phyloP scores from a whole-genome alignment of 495 filamentous ascomycete genomes.

The Trichoderma reesei region DNA sequence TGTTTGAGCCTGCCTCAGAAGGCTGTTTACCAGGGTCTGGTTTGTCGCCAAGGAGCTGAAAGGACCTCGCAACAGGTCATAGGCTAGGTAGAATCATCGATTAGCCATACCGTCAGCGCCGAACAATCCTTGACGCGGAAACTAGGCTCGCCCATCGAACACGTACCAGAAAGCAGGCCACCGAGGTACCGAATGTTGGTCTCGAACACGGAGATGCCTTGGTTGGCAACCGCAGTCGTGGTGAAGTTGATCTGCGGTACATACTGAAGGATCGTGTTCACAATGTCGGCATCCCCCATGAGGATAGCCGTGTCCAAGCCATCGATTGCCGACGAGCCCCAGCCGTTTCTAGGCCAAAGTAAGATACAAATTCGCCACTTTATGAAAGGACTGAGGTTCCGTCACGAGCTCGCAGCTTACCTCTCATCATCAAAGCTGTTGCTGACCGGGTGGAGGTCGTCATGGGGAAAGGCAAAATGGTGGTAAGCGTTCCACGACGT shows the following conservation, averaged over 20 bases:
- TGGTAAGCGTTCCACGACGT: slow-evolving; percentile 76
- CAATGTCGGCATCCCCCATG: slow-evolving; percentile 59
- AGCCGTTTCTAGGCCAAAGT: slow-evolving; percentile 53
- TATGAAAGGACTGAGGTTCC: too few species aligned
- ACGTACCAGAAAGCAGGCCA: slow-evolving; percentile 57
- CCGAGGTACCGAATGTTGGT: slow-evolving; percentile 84
- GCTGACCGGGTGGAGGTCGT: slow-evolving; percentile 61
- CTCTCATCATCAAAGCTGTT: slow-evolving; percentile 59
- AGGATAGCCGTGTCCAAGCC: slow-evolving; percentile 72
- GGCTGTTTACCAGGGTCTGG: slow-evolving; percentile 36
- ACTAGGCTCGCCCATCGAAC: neutral
- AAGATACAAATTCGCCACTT: neutral
- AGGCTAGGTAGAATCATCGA: slow-evolving; percentile 35
- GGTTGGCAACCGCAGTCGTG: slow-evolving; percentile 30
- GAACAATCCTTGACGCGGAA: neutral
- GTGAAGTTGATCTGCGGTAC: slow-evolving; percentile 62
- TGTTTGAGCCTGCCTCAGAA: slow-evolving; percentile 56
- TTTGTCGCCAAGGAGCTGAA: slow-evolving; percentile 42
- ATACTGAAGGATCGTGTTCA: slow-evolving; percentile 59
- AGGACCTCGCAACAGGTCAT: slow-evolving; percentile 71
- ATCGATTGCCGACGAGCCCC: slow-evolving; percentile 80
- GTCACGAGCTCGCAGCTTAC: slow-evolving; percentile 29
- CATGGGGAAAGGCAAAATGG: slow-evolving; percentile 68
- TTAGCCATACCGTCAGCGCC: neutral
- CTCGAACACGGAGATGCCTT: slow-evolving; percentile 68